Conservation (phyloP, 1,284 basidiomycete genomes). For the Moesziomyces antarcticus region DNA sequence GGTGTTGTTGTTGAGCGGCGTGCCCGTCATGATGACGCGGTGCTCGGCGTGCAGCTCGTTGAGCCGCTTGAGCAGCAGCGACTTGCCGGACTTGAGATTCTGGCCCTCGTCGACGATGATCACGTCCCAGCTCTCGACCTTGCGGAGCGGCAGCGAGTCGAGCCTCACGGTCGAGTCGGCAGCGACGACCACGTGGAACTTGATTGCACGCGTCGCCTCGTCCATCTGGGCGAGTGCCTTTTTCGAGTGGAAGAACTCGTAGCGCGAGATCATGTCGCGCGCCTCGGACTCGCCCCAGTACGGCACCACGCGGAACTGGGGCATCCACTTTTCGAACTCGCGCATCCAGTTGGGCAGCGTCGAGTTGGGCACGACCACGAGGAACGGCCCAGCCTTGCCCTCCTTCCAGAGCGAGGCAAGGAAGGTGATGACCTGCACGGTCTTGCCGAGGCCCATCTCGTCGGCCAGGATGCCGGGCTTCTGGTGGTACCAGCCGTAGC, state of each 20-base stretch:
- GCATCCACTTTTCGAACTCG: conserved; percentile 92
- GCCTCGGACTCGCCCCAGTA: conserved; percentile 75
- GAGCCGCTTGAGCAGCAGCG: conserved; percentile 82
- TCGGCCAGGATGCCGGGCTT: conserved; percentile 95
- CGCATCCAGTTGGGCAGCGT: conserved; percentile 84
- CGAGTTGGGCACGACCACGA: conserved; percentile 93
- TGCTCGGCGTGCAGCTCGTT: conserved; percentile 82
- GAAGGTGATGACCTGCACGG: conserved; percentile 89
- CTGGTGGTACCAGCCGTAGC: conserved; percentile 71
- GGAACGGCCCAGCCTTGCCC: conserved; percentile 76
- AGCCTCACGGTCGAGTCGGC: conserved; percentile 39
- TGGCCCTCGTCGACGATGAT: conserved; percentile 94
- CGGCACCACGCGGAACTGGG: conserved; percentile 77
- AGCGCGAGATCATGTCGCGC: conserved; percentile 82
- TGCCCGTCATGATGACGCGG: conserved; percentile 90
- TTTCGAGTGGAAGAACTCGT: conserved; percentile 79
- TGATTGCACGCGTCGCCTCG: conserved; percentile 55
- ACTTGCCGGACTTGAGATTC: conserved; percentile 73
- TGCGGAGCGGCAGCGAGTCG: conserved; percentile 71
- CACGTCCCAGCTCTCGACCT: conserved; percentile 87
- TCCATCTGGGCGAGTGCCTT: conserved; percentile 40
- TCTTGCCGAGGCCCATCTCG: conserved; percentile 93
- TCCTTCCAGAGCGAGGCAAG: conserved; percentile 76
- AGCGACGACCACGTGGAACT: conserved; percentile 55
- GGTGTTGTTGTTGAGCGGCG: conserved; percentile 96